Percentiles rank a stretch among this genome's conserved stretches.
Conservation (phyloP, 176 grass and related monocot species). For the Aegilops bicornis region DNA sequence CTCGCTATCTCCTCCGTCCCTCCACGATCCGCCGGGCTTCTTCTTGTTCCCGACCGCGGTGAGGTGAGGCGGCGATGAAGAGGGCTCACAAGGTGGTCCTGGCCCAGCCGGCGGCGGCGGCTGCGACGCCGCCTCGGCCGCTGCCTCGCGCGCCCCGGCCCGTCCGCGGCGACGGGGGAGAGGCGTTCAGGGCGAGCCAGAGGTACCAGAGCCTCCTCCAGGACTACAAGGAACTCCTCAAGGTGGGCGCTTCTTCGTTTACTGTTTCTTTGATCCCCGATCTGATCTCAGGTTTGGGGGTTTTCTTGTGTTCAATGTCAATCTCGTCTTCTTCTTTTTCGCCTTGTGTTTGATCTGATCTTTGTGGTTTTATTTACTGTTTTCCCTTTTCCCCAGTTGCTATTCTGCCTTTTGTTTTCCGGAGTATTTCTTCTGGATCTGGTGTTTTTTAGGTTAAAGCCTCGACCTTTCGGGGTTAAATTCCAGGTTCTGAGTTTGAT, state of each 20-base stretch:
- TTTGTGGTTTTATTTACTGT: not conserved
- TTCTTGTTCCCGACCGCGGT: slow-evolving; percentile 15
- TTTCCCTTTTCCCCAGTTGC: not conserved
- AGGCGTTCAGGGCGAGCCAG: slow-evolving; percentile 33
- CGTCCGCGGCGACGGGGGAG: slow-evolving; percentile 9
- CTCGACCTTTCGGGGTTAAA: not conserved
- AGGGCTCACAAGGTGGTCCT: slow-evolving; percentile 48
- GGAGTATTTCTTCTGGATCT: slow-evolving; percentile 15
- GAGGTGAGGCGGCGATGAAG: slow-evolving; percentile 10
- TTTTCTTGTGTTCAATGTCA: not conserved
- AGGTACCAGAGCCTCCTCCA: slow-evolving; percentile 52
- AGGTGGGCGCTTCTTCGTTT: slow-evolving; percentile 35
- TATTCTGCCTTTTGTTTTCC: not conserved
- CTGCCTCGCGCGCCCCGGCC: not conserved
- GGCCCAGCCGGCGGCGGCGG: slow-evolving; percentile 43
- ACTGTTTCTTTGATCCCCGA: not conserved
- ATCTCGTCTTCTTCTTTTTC: not conserved
- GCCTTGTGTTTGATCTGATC: not conserved
- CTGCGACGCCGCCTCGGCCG: not conserved
- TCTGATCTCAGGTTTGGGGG: not conserved
- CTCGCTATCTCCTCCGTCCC: not conserved
- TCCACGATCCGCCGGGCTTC: not conserved
- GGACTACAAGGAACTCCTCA: slow-evolving; percentile 62
- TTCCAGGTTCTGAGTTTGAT: not conserved
- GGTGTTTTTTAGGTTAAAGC: not conserved